A percentile compares a stretch with the other conserved stretches of the same genome.
Evolutionary conservation across 2,329 filamentous ascomycete genomes (phyloP).

Genomic region (Aspergillus udagawae): DNA sequence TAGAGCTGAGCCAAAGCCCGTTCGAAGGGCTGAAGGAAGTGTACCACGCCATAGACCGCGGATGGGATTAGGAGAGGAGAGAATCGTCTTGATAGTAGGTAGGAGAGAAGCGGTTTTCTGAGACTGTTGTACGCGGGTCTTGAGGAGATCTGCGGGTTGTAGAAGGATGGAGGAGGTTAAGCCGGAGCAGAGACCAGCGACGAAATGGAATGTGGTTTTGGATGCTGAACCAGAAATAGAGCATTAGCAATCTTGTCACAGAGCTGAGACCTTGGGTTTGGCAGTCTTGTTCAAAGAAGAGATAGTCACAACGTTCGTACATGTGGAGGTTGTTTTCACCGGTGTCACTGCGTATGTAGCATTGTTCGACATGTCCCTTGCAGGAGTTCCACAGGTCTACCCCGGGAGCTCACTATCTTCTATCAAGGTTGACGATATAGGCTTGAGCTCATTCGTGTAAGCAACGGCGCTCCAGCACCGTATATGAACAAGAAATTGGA

Average conservation of each 20-base stretch:
- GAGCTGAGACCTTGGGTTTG: neutral
- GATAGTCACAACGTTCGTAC: slow-evolving; percentile 15
- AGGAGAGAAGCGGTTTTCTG: slow-evolving; percentile 62
- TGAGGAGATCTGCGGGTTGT: slow-evolving; percentile 92
- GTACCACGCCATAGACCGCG: slow-evolving; percentile 87
- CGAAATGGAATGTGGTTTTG: slow-evolving; percentile 69
- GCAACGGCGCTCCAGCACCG: neutral
- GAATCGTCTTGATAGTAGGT: slow-evolving; percentile 65
- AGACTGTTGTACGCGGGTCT: slow-evolving; percentile 92
- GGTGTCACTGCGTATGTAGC: slow-evolving; percentile 24
- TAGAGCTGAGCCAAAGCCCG: slow-evolving; percentile 85
- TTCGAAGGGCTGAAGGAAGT: slow-evolving; percentile 85
- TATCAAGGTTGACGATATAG: neutral
- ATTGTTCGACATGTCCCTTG: slow-evolving; percentile 29
- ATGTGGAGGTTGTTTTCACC: slow-evolving; percentile 28
- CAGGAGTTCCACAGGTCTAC: slow-evolving; percentile 4
- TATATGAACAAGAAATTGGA: neutral
- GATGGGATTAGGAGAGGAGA: slow-evolving; percentile 62
- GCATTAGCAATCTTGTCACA: neutral
- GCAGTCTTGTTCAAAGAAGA: neutral
- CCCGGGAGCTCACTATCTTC: slow-evolving; percentile 1
- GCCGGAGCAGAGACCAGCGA: slow-evolving; percentile 82
- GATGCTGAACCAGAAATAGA: slow-evolving; percentile 26
- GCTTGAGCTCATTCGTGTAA: neutral
- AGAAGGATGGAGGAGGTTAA: slow-evolving; percentile 83